Evolutionary conservation across 2,329 filamentous ascomycete genomes (phyloP), one percentile per base, ranked within the genome.

Genomic region (Cladosporium sp.): DNA sequence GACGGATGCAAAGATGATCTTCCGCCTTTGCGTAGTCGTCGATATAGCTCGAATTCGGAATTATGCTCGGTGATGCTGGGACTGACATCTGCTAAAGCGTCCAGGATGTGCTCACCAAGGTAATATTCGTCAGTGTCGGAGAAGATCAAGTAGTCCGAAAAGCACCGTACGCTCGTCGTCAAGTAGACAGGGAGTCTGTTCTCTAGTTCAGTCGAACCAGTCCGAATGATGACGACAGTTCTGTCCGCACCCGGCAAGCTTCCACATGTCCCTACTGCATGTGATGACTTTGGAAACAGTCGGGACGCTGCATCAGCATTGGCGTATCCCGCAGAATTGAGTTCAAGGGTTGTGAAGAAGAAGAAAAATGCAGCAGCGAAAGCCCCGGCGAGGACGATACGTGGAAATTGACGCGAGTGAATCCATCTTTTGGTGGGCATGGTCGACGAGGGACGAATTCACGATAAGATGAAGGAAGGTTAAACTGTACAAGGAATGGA

Each of bases 91-190:
- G 59, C 63, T 9, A 74, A 62, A 16, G 68, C 71, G 50, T 74
- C 70, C 38, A 61, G 55, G 9, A 65, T 50, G 10, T 61, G 38
- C 22, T 60, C 45, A 19, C 78, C 77, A 9, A 72, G 68, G 41
- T 82, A 74, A 9, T 71, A 64, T 62, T 79, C 75, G 22, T 74
- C 73, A 50, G 77, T 77, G 64, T 83, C 81, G 56, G 80, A 82
- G 67, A 80, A 82, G 59, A 84, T 76, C 44, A 76, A 72, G 49
- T 75, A 77, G 63, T 81, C 68, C 31, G 77, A 75, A 34, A 79
- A 72, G 66, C 80, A 83, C 56, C 71, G 70, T 14, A 83, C 69
- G 0, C 78, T 79, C 1, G 77, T 79, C 43, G 71, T 63, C 53
- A 81, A 72, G 59, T 82, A 79, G 2, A 74, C 65, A 1, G 79